Conservation (phyloP, 441 rosid species). For the Populus trichocarpa region DNA sequence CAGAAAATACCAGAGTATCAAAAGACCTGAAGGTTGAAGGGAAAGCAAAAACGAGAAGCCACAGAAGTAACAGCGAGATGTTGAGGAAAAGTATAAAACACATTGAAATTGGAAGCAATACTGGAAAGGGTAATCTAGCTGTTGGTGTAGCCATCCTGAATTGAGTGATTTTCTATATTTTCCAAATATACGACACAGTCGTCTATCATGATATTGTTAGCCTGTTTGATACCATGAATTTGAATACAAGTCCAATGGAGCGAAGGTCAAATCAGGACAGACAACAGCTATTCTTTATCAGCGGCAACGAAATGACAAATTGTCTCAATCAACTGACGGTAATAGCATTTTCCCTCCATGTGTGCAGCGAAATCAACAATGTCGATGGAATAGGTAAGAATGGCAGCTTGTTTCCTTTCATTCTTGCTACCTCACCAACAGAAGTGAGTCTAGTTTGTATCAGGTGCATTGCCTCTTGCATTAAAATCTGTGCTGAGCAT, state of each 20-base stretch:
- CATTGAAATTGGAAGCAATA: slow-evolving; percentile 23
- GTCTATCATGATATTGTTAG: not conserved
- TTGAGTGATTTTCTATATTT: not conserved
- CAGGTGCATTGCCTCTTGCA: not conserved
- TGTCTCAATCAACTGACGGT: not conserved
- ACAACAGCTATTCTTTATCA: not conserved
- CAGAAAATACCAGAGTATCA: slow-evolving; percentile 7
- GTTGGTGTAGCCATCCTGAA: slow-evolving; percentile 45
- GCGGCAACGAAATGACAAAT: not conserved
- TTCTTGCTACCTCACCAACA: not conserved
- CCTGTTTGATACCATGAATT: not conserved
- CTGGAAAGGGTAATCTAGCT: slow-evolving; percentile 34
- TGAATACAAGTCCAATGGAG: not conserved
- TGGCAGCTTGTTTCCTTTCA: not conserved
- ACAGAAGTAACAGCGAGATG: slow-evolving; percentile 25
- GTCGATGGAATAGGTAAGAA: slow-evolving; percentile 17
- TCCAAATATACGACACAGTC: not conserved
- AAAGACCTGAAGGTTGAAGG: slow-evolving; percentile 28
- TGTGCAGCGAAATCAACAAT: slow-evolving; percentile 5
- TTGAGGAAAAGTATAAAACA: slow-evolving; percentile 34
- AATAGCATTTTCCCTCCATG: not conserved
- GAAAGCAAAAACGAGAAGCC: slow-evolving; percentile 22
- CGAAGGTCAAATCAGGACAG: not conserved
- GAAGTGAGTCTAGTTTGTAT: slow-evolving; percentile 3
- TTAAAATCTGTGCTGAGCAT: not conserved